phyloP scores from a whole-genome alignment of 805 yeast genomes.

The Candida xiaguanensis region DNA sequence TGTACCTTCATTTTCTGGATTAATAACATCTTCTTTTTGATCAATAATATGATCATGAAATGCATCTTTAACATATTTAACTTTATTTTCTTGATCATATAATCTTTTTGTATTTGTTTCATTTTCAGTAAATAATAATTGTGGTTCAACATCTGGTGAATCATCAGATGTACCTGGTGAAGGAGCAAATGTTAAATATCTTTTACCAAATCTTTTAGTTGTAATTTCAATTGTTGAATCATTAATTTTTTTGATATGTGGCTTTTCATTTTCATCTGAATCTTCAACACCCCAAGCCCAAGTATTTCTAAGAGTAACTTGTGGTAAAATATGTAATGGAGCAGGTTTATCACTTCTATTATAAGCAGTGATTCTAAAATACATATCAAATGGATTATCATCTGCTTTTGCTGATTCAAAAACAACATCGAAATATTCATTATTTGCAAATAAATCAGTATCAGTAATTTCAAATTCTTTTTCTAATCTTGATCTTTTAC shows the following conservation, averaged over 20 bases:
- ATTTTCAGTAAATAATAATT: slow-evolving; percentile 80
- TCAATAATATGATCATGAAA: slow-evolving; percentile 80
- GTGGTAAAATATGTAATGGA: slow-evolving; percentile 86
- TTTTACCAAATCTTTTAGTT: slow-evolving; percentile 69
- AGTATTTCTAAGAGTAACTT: slow-evolving; percentile 77
- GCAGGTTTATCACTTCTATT: slow-evolving; percentile 81
- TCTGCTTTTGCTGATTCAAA: slow-evolving; percentile 88
- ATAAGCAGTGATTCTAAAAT: slow-evolving; percentile 82
- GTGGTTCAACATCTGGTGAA: slow-evolving; percentile 68
- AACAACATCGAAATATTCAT: slow-evolving; percentile 80
- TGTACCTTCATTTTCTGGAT: slow-evolving; percentile 72
- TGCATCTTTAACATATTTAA: slow-evolving; percentile 74
- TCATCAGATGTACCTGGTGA: slow-evolving; percentile 69
- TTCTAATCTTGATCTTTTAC: slow-evolving; percentile 60
- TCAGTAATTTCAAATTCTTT: slow-evolving; percentile 81
- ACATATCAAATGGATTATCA: slow-evolving; percentile 73
- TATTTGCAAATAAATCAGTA: slow-evolving; percentile 68
- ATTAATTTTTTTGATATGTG: slow-evolving; percentile 39
- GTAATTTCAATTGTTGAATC: slow-evolving; percentile 52
- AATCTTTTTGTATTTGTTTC: slow-evolving; percentile 73
- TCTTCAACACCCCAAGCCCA: slow-evolving; percentile 86
- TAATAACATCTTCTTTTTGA: slow-evolving; percentile 55
- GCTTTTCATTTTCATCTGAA: slow-evolving; percentile 39
- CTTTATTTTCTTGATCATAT: slow-evolving; percentile 58
- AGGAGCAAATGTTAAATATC: slow-evolving; percentile 68